Conservation (phyloP, 2,329 filamentous ascomycete species). For the Sclerotinia sclerotiorum region DNA sequence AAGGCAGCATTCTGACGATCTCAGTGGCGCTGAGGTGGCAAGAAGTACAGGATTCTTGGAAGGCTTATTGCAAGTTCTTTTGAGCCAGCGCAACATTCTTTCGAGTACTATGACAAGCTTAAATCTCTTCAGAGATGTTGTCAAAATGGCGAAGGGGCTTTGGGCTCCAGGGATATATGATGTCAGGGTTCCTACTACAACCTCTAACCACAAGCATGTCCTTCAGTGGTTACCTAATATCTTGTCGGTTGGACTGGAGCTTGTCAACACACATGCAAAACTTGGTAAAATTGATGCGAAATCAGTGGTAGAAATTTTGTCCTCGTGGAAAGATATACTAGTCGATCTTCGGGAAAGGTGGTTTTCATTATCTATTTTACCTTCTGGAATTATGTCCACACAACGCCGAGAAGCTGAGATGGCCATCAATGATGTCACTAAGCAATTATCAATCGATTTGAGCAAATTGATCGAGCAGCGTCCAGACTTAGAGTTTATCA, state of each 20-base stretch:
- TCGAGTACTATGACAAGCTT: conserved; percentile 27
- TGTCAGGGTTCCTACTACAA: conserved; percentile 23
- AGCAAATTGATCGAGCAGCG: conserved; percentile 46
- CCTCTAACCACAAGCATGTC: conserved; percentile 38
- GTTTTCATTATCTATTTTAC: conserved; percentile 49
- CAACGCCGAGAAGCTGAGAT: conserved; percentile 35
- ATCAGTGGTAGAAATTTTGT: conserved; percentile 47
- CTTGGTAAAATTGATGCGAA: conserved; percentile 55
- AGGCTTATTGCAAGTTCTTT: conserved; percentile 68
- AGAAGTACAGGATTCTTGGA: conserved; percentile 85
- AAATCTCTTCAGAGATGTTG: conserved; percentile 30
- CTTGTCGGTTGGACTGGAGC: conserved; percentile 59
- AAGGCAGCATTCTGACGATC: conserved; percentile 77
- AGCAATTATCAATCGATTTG: conserved; percentile 41
- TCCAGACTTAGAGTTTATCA: conserved; percentile 62
- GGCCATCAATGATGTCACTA: conserved; percentile 26
- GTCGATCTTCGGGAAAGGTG: conserved; percentile 46
- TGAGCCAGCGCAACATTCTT: conserved; percentile 56
- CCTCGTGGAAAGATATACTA: conserved; percentile 53
- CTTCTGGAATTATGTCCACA: conserved; percentile 50
- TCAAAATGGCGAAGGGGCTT: conserved; percentile 40
- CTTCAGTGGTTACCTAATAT: conserved; percentile 66
- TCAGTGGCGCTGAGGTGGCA: conserved; percentile 76
- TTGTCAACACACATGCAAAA: conserved; percentile 66
- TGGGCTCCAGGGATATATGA: conserved; percentile 44